phyloP scores from a whole-genome alignment of 2,329 filamentous ascomycete genomes.

The Boeremia lycopersici region DNA sequence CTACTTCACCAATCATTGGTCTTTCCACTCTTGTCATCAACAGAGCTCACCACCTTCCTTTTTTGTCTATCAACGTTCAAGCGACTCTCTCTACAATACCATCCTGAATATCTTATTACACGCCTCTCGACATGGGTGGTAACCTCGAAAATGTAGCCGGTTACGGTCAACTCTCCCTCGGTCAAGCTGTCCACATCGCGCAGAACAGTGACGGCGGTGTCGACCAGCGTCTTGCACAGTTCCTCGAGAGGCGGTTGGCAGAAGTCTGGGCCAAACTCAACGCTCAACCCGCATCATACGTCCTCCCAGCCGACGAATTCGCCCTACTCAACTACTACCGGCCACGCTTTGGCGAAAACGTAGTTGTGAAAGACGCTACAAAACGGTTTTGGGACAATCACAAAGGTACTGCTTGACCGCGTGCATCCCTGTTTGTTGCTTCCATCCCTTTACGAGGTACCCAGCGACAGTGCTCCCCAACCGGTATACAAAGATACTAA shows the following conservation, averaged over 20 bases:
- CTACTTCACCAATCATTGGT: slow-evolving; percentile 12
- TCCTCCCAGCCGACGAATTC: slow-evolving; percentile 79
- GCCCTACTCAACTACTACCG: slow-evolving; percentile 87
- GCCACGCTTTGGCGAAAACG: slow-evolving; percentile 63
- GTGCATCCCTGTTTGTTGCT: slow-evolving; percentile 10
- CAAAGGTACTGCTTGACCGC: slow-evolving; percentile 31
- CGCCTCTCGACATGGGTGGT: slow-evolving; percentile 46
- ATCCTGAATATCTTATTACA: slow-evolving; percentile 24
- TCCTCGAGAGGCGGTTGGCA: slow-evolving; percentile 65
- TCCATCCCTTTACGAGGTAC: slow-evolving; percentile 14
- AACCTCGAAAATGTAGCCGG: slow-evolving; percentile 48
- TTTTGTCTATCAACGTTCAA: background rate
- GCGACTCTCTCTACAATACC: background rate
- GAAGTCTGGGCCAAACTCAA: slow-evolving; percentile 73
- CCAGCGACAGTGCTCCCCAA: slow-evolving; percentile 1
- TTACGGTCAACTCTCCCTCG: slow-evolving; percentile 58
- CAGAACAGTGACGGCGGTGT: slow-evolving; percentile 73
- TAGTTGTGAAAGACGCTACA: slow-evolving; percentile 58
- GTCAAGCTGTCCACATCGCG: slow-evolving; percentile 75
- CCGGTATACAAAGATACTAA: background rate
- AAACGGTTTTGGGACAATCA: slow-evolving; percentile 63
- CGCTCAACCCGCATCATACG: slow-evolving; percentile 68
- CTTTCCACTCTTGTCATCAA: slow-evolving; percentile 15
- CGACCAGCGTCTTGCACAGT: slow-evolving; percentile 66
- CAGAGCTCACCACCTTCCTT: slow-evolving; percentile 7